Percentiles rank a stretch among this genome's conserved stretches.
Conservation (phyloP, 805 yeast genomes). For the Cyberlindnera euphorbiae region DNA sequence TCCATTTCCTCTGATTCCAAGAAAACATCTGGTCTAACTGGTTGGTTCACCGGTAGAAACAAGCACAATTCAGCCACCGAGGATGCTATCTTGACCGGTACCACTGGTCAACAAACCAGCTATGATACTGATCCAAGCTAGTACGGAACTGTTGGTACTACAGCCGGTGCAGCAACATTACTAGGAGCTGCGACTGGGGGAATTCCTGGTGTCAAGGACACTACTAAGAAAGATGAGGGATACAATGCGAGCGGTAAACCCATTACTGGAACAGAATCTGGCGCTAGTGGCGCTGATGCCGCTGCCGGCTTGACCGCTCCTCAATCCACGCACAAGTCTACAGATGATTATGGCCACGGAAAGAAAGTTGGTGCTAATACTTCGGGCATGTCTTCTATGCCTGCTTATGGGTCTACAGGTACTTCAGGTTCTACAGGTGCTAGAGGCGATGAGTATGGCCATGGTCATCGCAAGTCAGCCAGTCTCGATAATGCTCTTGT, state of each 20-base stretch:
- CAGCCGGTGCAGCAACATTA: constrained; percentile 6
- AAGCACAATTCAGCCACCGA: constrained; percentile 5
- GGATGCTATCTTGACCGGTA: background rate
- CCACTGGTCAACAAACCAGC: constrained; percentile 4
- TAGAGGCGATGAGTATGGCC: background rate
- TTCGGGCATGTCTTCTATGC: too few species aligned
- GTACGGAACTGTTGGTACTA: constrained; percentile 1
- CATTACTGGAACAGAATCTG: background rate
- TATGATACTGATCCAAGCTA: constrained; percentile 1
- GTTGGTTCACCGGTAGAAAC: constrained; percentile 3
- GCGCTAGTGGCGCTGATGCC: background rate
- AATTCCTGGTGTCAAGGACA: background rate
- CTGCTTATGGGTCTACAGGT: too few species aligned
- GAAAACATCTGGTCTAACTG: constrained; percentile 1
- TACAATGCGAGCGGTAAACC: background rate
- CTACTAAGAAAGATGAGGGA: background rate
- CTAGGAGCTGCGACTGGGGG: too few species aligned
- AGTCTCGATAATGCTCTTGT: constrained; percentile 2
- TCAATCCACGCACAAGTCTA: too few species aligned
- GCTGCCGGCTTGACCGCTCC: too few species aligned
- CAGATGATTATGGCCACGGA: too few species aligned
- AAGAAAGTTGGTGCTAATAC: too few species aligned
- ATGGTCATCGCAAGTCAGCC: background rate
- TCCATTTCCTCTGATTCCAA: background rate
- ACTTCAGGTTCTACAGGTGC: too few species aligned